These are phyloP conservation scores for Chlamydomonas asymmetrica DNA, from an alignment of 139 green algal species.

Conservation along the genomic window DNA sequence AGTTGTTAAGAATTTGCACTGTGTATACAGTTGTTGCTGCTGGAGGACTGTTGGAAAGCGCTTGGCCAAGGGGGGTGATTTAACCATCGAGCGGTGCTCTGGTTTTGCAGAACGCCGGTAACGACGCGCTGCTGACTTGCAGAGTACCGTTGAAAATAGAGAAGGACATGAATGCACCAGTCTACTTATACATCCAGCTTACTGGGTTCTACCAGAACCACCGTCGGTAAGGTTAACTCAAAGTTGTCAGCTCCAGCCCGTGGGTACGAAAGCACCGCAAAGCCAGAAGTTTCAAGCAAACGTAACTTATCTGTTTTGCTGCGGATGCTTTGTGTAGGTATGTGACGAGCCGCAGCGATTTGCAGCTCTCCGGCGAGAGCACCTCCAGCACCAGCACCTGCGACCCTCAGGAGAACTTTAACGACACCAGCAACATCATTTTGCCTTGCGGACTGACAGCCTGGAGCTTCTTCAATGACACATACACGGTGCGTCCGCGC, in stretches of 20 bases:
- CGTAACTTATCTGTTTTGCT: too few relatives aligned
- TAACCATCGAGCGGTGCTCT: not conserved
- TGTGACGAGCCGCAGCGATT: slow-evolving; percentile 76
- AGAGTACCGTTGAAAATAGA: slow-evolving; percentile 47
- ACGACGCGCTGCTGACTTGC: slow-evolving; percentile 38
- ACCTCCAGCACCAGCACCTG: slow-evolving; percentile 45
- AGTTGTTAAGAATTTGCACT: not conserved
- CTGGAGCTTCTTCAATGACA: slow-evolving; percentile 95
- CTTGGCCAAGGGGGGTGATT: not conserved
- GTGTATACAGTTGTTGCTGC: not conserved
- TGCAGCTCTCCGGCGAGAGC: slow-evolving; percentile 63
- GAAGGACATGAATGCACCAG: slow-evolving; percentile 54
- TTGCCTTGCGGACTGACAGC: slow-evolving; percentile 92
- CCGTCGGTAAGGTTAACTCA: slow-evolving; percentile 59
- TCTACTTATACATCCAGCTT: slow-evolving; percentile 95
- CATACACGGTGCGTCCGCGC: slow-evolving; percentile 59
- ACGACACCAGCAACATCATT: slow-evolving; percentile 57
- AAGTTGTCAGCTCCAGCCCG: too few relatives aligned
- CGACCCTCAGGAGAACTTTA: slow-evolving; percentile 48
- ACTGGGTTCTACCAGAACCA: slow-evolving; percentile 94
- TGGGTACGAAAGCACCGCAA: too few relatives aligned
- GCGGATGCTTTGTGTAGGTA: slow-evolving; percentile 56
- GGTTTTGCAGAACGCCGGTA: slow-evolving; percentile 23
- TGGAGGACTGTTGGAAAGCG: not conserved
- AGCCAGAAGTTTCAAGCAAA: too few relatives aligned